Evolutionary conservation across 441 rosid genomes (phyloP).

Genomic region (Arabidopsis hybrid): DNA sequence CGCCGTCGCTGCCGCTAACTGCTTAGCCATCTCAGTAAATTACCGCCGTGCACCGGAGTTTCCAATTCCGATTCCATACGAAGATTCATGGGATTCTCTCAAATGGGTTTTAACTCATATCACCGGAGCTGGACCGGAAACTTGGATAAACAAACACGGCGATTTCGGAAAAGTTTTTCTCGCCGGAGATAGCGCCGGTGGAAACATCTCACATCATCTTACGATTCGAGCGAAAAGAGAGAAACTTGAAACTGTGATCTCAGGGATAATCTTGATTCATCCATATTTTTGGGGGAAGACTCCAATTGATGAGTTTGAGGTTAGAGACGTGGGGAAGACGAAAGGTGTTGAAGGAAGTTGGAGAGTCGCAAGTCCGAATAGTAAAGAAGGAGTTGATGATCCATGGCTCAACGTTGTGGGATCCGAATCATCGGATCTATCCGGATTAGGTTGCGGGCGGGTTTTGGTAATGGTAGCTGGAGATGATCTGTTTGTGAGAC

Average conservation of each 20-base stretch:
- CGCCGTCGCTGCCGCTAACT: conserved; percentile 43
- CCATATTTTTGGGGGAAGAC: conserved; percentile 42
- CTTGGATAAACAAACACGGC: conserved; percentile 51
- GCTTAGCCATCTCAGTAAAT: conserved; percentile 57
- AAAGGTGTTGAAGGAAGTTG: conserved; percentile 23
- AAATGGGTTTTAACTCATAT: conserved; percentile 56
- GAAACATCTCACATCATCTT: conserved; percentile 53
- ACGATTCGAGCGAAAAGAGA: conserved; percentile 40
- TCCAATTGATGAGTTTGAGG: conserved; percentile 39
- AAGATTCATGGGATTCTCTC: conserved; percentile 55
- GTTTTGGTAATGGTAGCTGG: conserved; percentile 54
- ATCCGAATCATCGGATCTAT: conserved; percentile 35
- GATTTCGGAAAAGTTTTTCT: conserved; percentile 52
- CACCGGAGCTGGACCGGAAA: conserved; percentile 47
- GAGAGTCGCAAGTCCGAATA: conserved; percentile 46
- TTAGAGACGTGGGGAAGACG: neutral
- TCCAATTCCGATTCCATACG: conserved; percentile 50
- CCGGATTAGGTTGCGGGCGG: conserved; percentile 47
- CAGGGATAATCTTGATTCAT: conserved; percentile 35
- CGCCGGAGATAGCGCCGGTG: conserved; percentile 68
- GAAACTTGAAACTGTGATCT: conserved; percentile 2
- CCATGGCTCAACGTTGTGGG: conserved; percentile 47
- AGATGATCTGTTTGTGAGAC: conserved; percentile 47
- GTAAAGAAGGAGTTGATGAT: conserved; percentile 46
- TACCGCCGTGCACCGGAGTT: conserved; percentile 57